Evolutionary conservation across 305 asterid genomes (phyloP), one percentile per base, ranked within the genome.

Genomic region (Euphrasia arctica): DNA sequence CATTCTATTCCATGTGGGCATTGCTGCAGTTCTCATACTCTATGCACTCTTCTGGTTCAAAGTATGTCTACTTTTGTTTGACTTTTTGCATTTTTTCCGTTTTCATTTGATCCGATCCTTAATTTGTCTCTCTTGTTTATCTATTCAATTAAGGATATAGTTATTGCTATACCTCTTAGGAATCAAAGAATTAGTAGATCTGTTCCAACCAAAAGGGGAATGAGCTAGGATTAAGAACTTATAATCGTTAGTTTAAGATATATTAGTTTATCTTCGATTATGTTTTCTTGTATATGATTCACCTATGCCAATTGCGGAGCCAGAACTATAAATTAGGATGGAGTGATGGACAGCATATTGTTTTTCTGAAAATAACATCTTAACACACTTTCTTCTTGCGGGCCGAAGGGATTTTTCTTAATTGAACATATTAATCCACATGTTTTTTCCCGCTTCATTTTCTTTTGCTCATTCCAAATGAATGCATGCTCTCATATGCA

Each of bases 11-110:
- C 97, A 93, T 62, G 22, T 80, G 76, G 96, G 95, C 74, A 82
- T 93, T 78, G 99, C 85, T 50, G 90, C 97, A 54, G 88, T 93
- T 77, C 82, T 93, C 52, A 42, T 78, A 55, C 89, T 93, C 65
- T 90, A 88, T 79, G 71, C 83, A 31, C 65, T 83, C 69, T 93
- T 93, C 78, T 93, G 99, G 97, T 67, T 90, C 74, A 88, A 90
- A 97, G 99, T 93, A 27, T 59, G 85, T 78, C 69, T 63, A 32
- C 75, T 47, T 47, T 4, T 28, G 9, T 66, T 69, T 67, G 45
- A 42, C 29, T 47, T 60, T n/a, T 9, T 11, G 34, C 1, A 1
- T 63, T 10, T 32, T 48, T 61, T 22, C 54, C 29, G 4, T 15
- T 22, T 39, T 49, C 54, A 25, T 54, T 9, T 9, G 12, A 34